These are phyloP conservation scores for Penicillium dipodomyicola DNA, from an alignment of 495 filamentous ascomycete genomes.

Conservation along the genomic window DNA sequence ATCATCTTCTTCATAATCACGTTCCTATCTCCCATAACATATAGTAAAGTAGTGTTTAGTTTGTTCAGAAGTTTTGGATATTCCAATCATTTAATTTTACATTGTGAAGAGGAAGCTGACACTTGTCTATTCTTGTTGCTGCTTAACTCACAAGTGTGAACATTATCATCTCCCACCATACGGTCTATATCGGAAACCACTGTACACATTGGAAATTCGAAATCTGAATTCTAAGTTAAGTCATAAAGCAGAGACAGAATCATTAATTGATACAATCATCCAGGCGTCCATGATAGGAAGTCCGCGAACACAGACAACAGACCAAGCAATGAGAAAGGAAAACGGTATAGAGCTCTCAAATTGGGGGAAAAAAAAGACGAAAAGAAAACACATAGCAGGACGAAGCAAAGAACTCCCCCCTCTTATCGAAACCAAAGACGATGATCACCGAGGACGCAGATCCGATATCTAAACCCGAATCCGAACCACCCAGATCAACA, in stretches of 20 bases:
- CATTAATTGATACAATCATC: conserved; percentile 29
- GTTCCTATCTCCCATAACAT: neutral
- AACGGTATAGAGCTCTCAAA: conserved; percentile 35
- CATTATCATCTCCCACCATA: too few species aligned
- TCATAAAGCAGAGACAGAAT: conserved; percentile 20
- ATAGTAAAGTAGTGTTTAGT: neutral
- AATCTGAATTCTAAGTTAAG: conserved; percentile 18
- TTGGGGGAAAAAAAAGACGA: conserved; percentile 14
- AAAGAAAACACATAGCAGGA: conserved; percentile 6
- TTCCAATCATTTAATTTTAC: too few species aligned
- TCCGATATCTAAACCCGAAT: neutral
- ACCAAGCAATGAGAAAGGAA: conserved; percentile 14
- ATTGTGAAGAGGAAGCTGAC: too few species aligned
- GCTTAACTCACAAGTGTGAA: too few species aligned
- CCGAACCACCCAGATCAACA: neutral
- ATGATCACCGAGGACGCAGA: conserved; percentile 5
- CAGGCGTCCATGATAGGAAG: conserved; percentile 14
- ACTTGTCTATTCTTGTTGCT: too few species aligned
- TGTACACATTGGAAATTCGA: neutral
- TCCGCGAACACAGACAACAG: conserved; percentile 17
- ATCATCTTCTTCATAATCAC: neutral
- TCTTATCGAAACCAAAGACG: neutral
- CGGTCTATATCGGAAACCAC: neutral
- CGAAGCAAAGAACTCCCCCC: neutral
- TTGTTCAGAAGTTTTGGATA: too few species aligned